Conservation (phyloP, 2,329 filamentous ascomycete species). For the Zymoseptoria pseudotritici region DNA sequence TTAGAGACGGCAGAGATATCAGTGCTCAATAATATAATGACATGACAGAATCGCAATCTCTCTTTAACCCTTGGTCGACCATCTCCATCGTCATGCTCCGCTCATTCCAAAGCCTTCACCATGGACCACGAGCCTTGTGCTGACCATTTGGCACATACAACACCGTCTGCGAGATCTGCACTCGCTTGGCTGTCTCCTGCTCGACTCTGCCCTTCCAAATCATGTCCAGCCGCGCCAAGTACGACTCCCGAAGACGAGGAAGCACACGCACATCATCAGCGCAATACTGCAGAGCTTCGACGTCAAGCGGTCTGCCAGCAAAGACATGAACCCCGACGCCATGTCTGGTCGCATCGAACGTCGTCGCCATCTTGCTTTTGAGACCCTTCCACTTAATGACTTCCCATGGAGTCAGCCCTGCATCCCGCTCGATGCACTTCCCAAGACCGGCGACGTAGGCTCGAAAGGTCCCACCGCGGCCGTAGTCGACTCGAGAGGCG, state of each 20-base stretch:
- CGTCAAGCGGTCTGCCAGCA: conserved; percentile 37
- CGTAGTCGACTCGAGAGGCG: conserved; percentile 28
- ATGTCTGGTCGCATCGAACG: conserved; percentile 34
- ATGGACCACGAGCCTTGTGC: conserved; percentile 27
- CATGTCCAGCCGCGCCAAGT: conserved; percentile 15
- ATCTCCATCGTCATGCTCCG: not conserved
- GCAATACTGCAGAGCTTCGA: conserved; percentile 40
- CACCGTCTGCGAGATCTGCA: conserved; percentile 25
- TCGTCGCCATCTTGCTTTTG: conserved; percentile 32
- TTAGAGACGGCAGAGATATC: not conserved
- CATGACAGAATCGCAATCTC: not conserved
- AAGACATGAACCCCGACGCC: conserved; percentile 45
- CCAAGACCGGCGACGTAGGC: conserved; percentile 29
- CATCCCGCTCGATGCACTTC: conserved; percentile 33
- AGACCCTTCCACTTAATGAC: conserved; percentile 20
- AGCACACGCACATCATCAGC: conserved; percentile 40
- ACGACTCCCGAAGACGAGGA: conserved; percentile 25
- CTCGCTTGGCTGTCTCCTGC: conserved; percentile 22
- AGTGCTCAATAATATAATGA: not conserved
- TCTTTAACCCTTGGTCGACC: not conserved
- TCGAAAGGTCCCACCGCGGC: conserved; percentile 4
- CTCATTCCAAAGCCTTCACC: not conserved
- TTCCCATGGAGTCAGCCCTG: conserved; percentile 6
- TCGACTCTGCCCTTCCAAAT: conserved; percentile 16
- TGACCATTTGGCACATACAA: conserved; percentile 23